These are phyloP conservation scores for Microstegium vimineum DNA, from an alignment of 176 grass and related monocot genomes.

Conservation along the genomic window DNA sequence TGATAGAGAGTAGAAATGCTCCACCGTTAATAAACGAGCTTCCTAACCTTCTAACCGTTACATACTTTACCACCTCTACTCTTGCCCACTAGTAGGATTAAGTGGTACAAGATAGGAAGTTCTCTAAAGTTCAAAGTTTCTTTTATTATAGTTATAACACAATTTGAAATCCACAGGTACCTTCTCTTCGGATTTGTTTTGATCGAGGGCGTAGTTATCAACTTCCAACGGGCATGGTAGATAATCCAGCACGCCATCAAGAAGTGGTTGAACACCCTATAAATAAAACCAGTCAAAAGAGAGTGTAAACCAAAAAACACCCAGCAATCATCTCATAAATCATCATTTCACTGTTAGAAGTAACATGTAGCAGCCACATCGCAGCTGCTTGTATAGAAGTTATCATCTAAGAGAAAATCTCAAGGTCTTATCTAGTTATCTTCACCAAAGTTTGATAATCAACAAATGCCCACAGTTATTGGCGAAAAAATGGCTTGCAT, in stretches of 20 bases:
- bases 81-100: constrained; percentile 5
- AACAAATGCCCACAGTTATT: neutral
- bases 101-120: neutral
- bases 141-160: neutral
- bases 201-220: constrained; percentile 87
- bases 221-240: constrained; percentile 84
- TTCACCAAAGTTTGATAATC: neutral
- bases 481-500: constrained; percentile 2
- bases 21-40: neutral
- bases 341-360: constrained; percentile 14
- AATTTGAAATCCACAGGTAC: constrained; percentile 34
- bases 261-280: constrained; percentile 88
- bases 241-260: constrained; percentile 96
- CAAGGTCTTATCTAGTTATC: neutral
- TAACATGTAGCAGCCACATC: constrained; percentile 10
- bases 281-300: constrained; percentile 41
- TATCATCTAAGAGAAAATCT: neutral
- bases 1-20: neutral
- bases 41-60: neutral
- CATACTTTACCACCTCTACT: neutral
- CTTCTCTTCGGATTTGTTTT: constrained; percentile 96
- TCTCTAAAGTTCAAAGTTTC: neutral
- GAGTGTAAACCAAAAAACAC: neutral
- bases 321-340: neutral
- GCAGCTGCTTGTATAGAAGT: constrained; percentile 12